Evolutionary conservation across 2,329 filamentous ascomycete species (phyloP), one percentile per base, ranked within the genome.

Genomic region (Hypoxylon rubiginosum): DNA sequence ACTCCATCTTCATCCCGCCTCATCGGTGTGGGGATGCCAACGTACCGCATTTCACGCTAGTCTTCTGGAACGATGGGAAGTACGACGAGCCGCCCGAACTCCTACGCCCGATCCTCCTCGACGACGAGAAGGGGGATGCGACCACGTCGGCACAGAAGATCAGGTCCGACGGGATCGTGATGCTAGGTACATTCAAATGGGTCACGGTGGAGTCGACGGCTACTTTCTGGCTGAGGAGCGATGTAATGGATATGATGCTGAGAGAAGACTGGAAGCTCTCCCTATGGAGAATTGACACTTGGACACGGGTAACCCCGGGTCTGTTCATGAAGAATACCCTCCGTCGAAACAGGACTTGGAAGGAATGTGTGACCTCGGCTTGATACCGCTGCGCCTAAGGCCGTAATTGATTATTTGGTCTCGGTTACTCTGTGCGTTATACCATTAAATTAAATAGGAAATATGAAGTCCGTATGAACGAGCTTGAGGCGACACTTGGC

Each of bases 201-300:
- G 43, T 43, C 10, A 30, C 36, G 32, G 43, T 56, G 36, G 43
- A 32, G 13, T 28, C 4, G 11, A 59, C 43, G 15, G 67, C 67
- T n/a, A 65, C 53, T 3, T 71, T 72, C 46, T 71, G 67, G 69
- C 24, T 72, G n/a, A 62, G 67, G 28, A 66, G 52, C 39, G 64
- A 68, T 15, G 63, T 62, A 10, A 43, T 69, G 28, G 53, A 64
- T 21, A 11, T 48, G 52, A 70, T 71, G 55, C n/a, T 62, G 24
- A 32, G 24, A n/a, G 60, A 65, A 41, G 48, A 64, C 19, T 71
- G 66, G 70, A 36, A 24, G 28, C 50, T 67, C 1, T 70, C 52
- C 50, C 59, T 71, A 17, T 70, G 68, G 65, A 62, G 65, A 26
- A 59, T 58, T 4, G 67, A 69, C 34, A 39, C 49, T 24, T 73